Percentiles rank a stretch among this genome's conserved stretches.
These are phyloP conservation scores for Agrocybe praecox DNA, from an alignment of 768 basidiomycete genomes.

Conservation along the genomic window DNA sequence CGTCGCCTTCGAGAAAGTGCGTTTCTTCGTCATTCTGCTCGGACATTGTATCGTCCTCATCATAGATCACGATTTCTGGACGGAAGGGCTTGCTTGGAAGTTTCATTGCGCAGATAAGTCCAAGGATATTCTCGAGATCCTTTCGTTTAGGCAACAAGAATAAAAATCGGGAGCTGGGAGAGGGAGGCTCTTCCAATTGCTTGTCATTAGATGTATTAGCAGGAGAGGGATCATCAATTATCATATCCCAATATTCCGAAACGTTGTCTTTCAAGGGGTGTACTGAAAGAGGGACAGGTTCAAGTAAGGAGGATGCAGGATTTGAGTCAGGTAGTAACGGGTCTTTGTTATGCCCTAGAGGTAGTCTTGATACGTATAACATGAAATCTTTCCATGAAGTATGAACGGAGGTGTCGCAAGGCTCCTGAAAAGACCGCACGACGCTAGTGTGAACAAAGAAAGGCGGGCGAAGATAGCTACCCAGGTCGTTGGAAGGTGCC, in stretches of 20 bases:
- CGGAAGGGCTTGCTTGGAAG: neutral
- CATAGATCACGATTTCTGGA: slow-evolving; percentile 21
- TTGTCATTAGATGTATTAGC: neutral
- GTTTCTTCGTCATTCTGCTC: neutral
- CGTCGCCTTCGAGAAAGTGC: neutral
- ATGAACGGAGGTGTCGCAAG: slow-evolving; percentile 18
- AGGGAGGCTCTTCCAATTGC: neutral
- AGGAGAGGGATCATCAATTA: neutral
- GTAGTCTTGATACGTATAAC: slow-evolving; percentile 10
- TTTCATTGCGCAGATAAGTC: slow-evolving; percentile 24
- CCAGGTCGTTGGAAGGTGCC: slow-evolving; percentile 45
- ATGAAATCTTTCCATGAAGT: slow-evolving; percentile 31
- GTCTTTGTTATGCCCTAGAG: neutral
- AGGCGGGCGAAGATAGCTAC: slow-evolving; percentile 49
- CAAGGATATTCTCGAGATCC: slow-evolving; percentile 12
- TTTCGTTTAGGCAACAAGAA: slow-evolving; percentile 19
- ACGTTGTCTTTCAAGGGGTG: no score
- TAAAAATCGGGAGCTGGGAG: slow-evolving; percentile 11
- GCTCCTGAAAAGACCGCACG: slow-evolving; percentile 17
- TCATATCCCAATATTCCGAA: no score
- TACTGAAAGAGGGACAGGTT: no score
- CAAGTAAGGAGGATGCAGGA: no score
- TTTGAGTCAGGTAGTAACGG: neutral
- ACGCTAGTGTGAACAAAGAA: slow-evolving; percentile 48
- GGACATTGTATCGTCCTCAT: slow-evolving; percentile 4